Percentiles rank a stretch among this genome's conserved stretches.
phyloP scores from a whole-genome alignment of 176 grass and related monocot species.

The bread wheat (Triticum aestivum) region IWGSC_CS_RefSeq_v2.1 NC_057811.1:406947583-406948082 shows the following conservation, averaged over 20 bases:
- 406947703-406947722: not conserved
- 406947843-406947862: not conserved
- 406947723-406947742: not conserved
- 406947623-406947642: not conserved
- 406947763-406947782: not conserved
- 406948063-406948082: not conserved
- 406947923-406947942: not conserved
- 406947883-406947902: not conserved
- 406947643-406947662: not conserved
- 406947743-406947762: not conserved
- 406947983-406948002: not conserved
- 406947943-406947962: not conserved
- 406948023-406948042: not conserved
- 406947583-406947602: not conserved
- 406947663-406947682: not conserved
- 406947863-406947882: not conserved
- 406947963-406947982: not conserved
- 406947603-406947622: not conserved
- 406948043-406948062: not conserved
- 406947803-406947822: too few species aligned
- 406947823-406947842: not conserved
- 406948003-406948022: not conserved
- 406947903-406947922: not conserved
- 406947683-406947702: too few species aligned
- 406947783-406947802: not conserved